These are phyloP conservation scores for Perilla frutescens DNA, from an alignment of 257 asterid species.

Conservation along the genomic window DNA sequence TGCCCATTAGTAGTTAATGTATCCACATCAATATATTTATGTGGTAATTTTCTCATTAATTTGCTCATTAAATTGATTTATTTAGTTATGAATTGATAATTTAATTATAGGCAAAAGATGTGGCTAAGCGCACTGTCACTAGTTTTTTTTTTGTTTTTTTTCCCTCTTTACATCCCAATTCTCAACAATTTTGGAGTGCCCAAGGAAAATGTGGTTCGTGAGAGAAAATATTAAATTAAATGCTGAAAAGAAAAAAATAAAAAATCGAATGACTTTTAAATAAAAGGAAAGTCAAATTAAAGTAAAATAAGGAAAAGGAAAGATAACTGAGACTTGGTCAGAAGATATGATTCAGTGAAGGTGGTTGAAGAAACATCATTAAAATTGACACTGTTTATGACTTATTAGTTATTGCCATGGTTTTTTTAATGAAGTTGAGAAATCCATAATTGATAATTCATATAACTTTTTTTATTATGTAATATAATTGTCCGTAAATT, in stretches of 20 bases:
- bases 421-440: no score
- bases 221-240: neutral
- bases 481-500: no score
- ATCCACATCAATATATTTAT: neutral
- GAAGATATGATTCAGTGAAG: constrained; percentile 14
- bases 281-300: neutral
- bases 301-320: neutral
- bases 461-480: no score
- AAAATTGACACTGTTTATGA: constrained; percentile 2
- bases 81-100: neutral
- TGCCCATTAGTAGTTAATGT: constrained; percentile 9
- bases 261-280: no score
- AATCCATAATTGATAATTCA: no score
- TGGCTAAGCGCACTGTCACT: neutral
- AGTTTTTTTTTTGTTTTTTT: neutral
- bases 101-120: neutral
- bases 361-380: constrained; percentile 28
- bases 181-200: neutral
- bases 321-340: constrained; percentile 4
- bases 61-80: neutral
- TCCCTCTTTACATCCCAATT: neutral
- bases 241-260: neutral
- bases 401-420: neutral
- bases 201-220: neutral
- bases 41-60: neutral